Evolutionary conservation across 176 grass and related monocot species (phyloP), one percentile per base, ranked within the genome.

Genomic region (Juncus inflexus): DNA sequence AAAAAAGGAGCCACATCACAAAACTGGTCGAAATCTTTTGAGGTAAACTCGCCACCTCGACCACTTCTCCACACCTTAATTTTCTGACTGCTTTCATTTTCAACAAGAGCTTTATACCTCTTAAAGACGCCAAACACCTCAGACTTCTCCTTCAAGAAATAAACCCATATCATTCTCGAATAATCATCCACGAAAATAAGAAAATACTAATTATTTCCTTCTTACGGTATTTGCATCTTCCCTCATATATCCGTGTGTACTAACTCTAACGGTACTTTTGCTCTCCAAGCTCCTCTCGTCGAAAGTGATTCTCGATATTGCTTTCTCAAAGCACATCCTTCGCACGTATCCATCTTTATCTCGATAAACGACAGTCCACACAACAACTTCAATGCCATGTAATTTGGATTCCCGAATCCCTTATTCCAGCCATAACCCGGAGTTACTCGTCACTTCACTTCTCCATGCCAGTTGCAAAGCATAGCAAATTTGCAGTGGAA

Each of bases 161-260:
- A 28, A 28, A 28, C 19, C 1, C 19, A 28, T 11, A 11, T 62
- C 59, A 62, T 62, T 1, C 59, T 62, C 4, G 59, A 37, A 62
- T 37, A 62, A 39, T 62, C 59, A 62, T 62, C 59, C 36, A 62
- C 59, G 40, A 62, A 62, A 37, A 62, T 62, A 37, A 62, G 28
- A 37, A 62, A 62, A 37, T 40, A 62, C 28, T 11, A 62, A 37
- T 39, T 62, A 37, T 62, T 15, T 16, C 59, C 59, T 62, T 62
- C 59, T 39, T 15, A 62, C n/a, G 59, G 15, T 37, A 16, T 62
- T 62, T 62, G 59, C 19, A 62, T 62, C 40, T 62, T 62, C 40
- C 35, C 59, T 37, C 59, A 62, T 3, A 62, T 62, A 15, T 62
- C 16, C 3, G 59, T 62, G 59, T 62, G 59, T 5, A 62, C 40